Evolutionary conservation across 768 basidiomycete species (phyloP), one percentile per base, ranked within the genome.

Genomic region (Boletus rubescentipes): DNA sequence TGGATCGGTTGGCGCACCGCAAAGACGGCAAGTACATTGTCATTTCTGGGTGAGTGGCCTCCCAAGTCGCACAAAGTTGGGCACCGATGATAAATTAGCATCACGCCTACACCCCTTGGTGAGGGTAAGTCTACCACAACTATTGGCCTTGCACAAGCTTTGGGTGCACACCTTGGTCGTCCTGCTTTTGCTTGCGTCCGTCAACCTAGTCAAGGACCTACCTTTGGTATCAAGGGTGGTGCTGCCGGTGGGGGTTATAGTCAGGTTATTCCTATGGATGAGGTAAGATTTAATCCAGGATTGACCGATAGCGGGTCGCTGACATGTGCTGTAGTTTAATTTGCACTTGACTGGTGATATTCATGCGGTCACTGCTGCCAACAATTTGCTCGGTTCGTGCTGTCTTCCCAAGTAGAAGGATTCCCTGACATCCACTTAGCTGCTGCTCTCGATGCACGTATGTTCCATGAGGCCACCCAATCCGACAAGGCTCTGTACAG

Each of bases 71-170:
- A 35, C 34, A 23, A 31, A 31, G 4, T 7, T 18, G 12, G 41
- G 9, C 4, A 11, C 12, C 26, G 11, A 53, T 14, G 11, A 50
- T 31, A 34, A 9, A 10, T 20, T 44, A 91, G 93, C 49, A 98
- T 98, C 62, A 98, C 95, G 1, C 95, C 96, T 2, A 98, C 95
- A 11, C 96, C 95, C 9, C 79, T 98, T 32, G 96, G 96, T 41
- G 97, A 98, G 75, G 97, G 97, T 39, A 98, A 99, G 73, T 98
- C 95, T 6, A 98, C 97, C 6, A 98, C 95, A 0, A 98, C 95
- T 12, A 93, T 98, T 60, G 96, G 96, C 67, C 80, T 99, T 49
- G 93, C 94, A 9, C 96, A 99, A 69, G 96, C 96, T 31, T 80
- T 99, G 54, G 93, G 93, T 39, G 97, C 95, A 42, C 93, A 97